Conservation (phyloP, 495 filamentous ascomycete genomes). For the Staphylotrichum longicolle region DNA sequence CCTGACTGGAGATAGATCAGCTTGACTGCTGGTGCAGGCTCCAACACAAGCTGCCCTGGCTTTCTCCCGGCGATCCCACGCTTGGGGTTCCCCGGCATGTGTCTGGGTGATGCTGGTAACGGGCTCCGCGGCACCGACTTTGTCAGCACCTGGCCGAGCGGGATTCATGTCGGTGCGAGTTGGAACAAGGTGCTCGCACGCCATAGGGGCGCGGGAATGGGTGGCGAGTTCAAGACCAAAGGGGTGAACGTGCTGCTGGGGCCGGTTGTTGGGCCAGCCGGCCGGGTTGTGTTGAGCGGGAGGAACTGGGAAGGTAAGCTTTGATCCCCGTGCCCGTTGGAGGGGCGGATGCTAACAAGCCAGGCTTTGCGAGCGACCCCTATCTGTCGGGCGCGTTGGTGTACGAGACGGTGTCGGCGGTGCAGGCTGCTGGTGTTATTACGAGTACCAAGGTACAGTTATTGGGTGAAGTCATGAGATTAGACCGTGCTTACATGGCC, state of each 20-base stretch:
- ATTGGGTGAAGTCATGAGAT: background rate
- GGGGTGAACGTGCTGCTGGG: slow-evolving; percentile 67
- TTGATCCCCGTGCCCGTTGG: background rate
- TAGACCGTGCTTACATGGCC: background rate
- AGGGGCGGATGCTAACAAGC: slow-evolving; percentile 1
- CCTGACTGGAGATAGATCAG: slow-evolving; percentile 37
- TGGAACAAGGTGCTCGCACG: slow-evolving; percentile 57
- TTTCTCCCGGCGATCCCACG: slow-evolving; percentile 51
- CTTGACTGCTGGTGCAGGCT: slow-evolving; percentile 49
- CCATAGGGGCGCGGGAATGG: slow-evolving; percentile 52
- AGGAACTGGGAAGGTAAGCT: slow-evolving; percentile 54
- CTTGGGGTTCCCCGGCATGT: slow-evolving; percentile 60
- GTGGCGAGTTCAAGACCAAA: slow-evolving; percentile 57
- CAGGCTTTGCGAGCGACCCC: slow-evolving; percentile 50
- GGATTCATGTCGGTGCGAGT: slow-evolving; percentile 56
- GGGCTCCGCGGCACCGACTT: slow-evolving; percentile 60
- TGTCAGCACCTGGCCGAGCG: slow-evolving; percentile 56
- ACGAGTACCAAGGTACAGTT: slow-evolving; percentile 56
- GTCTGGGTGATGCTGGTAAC: slow-evolving; percentile 62
- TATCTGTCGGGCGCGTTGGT: slow-evolving; percentile 50
- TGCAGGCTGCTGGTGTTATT: slow-evolving; percentile 54
- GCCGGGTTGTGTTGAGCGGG: slow-evolving; percentile 51
- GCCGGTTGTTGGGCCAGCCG: slow-evolving; percentile 60
- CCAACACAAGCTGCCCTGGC: slow-evolving; percentile 53
- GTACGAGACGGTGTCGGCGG: slow-evolving; percentile 46